Percentiles rank a stretch among this genome's conserved stretches.
phyloP scores from a whole-genome alignment of 2,329 filamentous ascomycete species.

The Tolypocladium pustulatum region DNA sequence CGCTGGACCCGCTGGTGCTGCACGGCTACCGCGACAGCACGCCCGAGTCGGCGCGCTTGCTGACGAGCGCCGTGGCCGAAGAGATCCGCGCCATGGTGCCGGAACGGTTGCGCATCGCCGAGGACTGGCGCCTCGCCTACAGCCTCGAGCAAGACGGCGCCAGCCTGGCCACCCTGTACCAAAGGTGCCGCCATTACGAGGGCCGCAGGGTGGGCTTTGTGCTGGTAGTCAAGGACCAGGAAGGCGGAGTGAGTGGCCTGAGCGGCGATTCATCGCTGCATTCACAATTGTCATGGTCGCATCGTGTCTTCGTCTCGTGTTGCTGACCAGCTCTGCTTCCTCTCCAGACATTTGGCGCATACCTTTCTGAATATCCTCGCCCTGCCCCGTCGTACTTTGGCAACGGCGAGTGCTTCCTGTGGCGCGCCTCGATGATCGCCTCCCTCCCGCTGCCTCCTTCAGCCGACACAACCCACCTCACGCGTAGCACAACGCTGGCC shows the following conservation, averaged over 20 bases:
- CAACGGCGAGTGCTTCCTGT: conserved; percentile 84
- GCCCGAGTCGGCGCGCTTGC: conserved; percentile 48
- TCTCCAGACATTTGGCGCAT: conserved; percentile 75
- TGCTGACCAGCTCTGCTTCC: background rate
- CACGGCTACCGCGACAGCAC: conserved; percentile 55
- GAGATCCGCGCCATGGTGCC: conserved; percentile 87
- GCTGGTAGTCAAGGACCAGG: conserved; percentile 70
- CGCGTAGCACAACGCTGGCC: conserved; percentile 27
- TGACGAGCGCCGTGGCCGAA: conserved; percentile 69
- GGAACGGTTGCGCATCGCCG: conserved; percentile 73
- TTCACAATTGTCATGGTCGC: background rate
- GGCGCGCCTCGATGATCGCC: conserved; percentile 47
- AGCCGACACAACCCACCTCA: conserved; percentile 36
- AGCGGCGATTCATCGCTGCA: background rate
- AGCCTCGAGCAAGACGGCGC: conserved; percentile 88
- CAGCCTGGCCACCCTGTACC: conserved; percentile 76
- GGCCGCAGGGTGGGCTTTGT: conserved; percentile 76
- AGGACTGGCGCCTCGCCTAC: conserved; percentile 80
- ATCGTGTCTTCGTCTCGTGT: background rate
- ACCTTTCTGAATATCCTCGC: conserved; percentile 80
- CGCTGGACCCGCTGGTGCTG: conserved; percentile 70
- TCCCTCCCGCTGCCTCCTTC: conserved; percentile 42
- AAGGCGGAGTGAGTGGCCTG: conserved; percentile 52
- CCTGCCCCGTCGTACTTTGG: conserved; percentile 81
- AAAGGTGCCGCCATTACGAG: conserved; percentile 58